A percentile compares a stretch with the other conserved stretches of the same genome.
Conservation (phyloP, 768 basidiomycete species). For the Mycena epipterygia region DNA sequence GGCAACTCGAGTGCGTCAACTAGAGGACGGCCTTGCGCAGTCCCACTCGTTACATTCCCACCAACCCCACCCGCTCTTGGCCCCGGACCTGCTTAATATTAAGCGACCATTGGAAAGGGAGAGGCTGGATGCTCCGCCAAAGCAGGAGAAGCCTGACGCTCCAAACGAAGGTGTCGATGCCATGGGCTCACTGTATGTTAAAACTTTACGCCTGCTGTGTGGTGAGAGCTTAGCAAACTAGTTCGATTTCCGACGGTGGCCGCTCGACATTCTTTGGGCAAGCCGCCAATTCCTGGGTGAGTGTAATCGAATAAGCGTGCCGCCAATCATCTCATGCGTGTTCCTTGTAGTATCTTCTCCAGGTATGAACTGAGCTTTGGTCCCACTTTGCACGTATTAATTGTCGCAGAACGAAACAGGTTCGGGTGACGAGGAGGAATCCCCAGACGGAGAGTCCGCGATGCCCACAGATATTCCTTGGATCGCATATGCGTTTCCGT, state of each 20-base stretch:
- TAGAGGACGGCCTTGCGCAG: conserved; percentile 76
- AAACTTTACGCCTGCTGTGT: conserved; percentile 22
- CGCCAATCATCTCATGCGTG: background rate
- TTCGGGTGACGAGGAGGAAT: conserved; percentile 65
- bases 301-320: conserved; percentile 34
- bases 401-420: conserved; percentile 68
- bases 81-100: conserved; percentile 72
- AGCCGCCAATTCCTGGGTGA: conserved; percentile 79
- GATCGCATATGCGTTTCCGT: conserved; percentile 73
- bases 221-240: conserved; percentile 40
- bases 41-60: conserved; percentile 63
- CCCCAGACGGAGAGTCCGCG: conserved; percentile 50
- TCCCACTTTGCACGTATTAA: background rate
- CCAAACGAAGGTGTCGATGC: conserved; percentile 74
- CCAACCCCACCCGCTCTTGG: conserved; percentile 70
- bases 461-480: conserved; percentile 69
- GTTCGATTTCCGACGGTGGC: conserved; percentile 73
- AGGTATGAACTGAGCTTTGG: conserved; percentile 55
- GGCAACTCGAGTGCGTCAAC: conserved; percentile 70
- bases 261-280: conserved; percentile 76
- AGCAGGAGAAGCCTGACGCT: conserved; percentile 60
- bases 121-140: conserved; percentile 52
- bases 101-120: conserved; percentile 69
- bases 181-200: conserved; percentile 71
- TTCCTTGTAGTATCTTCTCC: conserved; percentile 68